Evolutionary conservation across 208 protist genomes (phyloP).

Genomic region (Acanthamoeba castellanii): DNA sequence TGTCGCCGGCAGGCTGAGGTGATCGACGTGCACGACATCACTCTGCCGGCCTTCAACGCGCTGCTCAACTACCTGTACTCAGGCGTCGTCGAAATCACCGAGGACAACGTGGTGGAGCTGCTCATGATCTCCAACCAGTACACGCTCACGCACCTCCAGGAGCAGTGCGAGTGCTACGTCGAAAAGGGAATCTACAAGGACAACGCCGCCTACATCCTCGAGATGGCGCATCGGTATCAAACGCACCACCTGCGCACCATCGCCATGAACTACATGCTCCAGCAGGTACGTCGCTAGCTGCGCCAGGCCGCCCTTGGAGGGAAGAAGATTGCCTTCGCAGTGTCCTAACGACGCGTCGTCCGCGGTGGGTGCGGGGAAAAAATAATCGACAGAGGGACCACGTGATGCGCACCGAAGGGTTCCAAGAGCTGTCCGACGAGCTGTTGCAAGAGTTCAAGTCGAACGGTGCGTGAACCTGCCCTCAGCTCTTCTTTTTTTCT

Average conservation of each 20-base stretch:
- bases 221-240: constrained; percentile 49
- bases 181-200: constrained; percentile 48
- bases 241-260: constrained; percentile 50
- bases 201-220: constrained; percentile 48
- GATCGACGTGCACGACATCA: constrained; percentile 24
- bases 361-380: no score
- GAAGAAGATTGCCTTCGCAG: no score
- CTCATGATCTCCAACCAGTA: constrained; percentile 59
- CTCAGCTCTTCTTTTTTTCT: no score
- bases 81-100: constrained; percentile 7
- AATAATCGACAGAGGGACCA: constrained; percentile 6
- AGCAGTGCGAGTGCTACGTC: constrained; percentile 63
- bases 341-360: no score
- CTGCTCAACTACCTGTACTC: constrained; percentile 20
- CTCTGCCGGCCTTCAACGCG: neutral
- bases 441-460: neutral
- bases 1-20: neutral
- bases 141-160: constrained; percentile 5
- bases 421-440: constrained; percentile 8
- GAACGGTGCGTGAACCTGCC: neutral
- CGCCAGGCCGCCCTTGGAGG: no score
- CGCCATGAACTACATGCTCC: constrained; percentile 57
- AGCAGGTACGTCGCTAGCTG: constrained; percentile 51
- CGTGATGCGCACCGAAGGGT: neutral
- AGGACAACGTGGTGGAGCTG: constrained; percentile 59